phyloP scores from a whole-genome alignment of 2,329 filamentous ascomycete species.

The Ophiocordyceps camponoti-floridani region DNA sequence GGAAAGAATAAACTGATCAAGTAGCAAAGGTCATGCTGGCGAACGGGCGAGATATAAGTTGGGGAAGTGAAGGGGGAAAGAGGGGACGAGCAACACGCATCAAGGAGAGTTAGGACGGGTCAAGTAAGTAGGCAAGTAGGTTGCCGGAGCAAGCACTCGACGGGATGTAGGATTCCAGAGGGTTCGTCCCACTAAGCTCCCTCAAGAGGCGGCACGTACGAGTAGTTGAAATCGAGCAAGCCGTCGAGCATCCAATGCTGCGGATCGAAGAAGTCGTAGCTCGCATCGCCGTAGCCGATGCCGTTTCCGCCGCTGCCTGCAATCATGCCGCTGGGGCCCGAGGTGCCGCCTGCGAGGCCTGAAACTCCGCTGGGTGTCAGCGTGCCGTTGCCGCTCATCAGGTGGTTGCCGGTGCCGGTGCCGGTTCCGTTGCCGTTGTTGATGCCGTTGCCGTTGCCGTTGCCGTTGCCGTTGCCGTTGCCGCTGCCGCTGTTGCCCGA shows the following conservation, averaged over 20 bases:
- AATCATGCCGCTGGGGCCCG: constrained; percentile 27
- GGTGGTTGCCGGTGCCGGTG: constrained; percentile 9
- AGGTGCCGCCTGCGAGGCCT: constrained; percentile 20
- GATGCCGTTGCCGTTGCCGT: too few species aligned
- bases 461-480: constrained; percentile 3
- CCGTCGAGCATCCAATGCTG: constrained; percentile 89
- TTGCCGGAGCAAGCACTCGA: too few species aligned
- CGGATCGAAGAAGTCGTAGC: constrained; percentile 81
- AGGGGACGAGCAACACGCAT: not conserved
- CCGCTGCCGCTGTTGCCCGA: not conserved
- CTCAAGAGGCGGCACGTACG: constrained; percentile 36
- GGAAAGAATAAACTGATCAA: not conserved
- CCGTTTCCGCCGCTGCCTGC: constrained; percentile 19
- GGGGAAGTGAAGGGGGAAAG: not conserved
- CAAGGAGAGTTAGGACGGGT: not conserved
- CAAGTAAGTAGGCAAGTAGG: too few species aligned
- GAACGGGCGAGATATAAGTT: not conserved
- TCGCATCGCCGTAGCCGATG: constrained; percentile 45
- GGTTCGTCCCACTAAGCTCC: constrained; percentile 18
- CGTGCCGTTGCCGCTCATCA: constrained; percentile 30
- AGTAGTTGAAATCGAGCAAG: constrained; percentile 62
- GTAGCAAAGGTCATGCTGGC: not conserved
- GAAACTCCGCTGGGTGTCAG: constrained; percentile 30
- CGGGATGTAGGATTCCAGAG: too few species aligned
- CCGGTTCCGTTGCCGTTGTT: too few species aligned